Evolutionary conservation across 1,284 basidiomycete genomes (phyloP), one percentile per base, ranked within the genome.

Genomic region (Austroboletus novae-zelandiae): DNA sequence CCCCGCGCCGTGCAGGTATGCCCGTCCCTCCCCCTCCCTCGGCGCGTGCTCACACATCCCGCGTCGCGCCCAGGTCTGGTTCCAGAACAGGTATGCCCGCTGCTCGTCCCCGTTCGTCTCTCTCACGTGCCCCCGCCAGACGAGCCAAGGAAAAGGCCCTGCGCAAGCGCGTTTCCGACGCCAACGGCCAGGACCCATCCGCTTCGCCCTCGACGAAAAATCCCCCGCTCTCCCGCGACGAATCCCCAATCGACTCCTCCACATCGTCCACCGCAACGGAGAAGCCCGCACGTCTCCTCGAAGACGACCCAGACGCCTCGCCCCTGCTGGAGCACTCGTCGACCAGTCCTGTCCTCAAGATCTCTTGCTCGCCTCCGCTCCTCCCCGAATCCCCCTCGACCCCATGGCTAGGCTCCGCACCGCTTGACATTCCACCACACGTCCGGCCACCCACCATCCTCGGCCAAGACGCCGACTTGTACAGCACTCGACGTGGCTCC

Each of bases 1-100:
- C 84, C 92, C 23, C 77, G 94, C 53, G 92, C 92, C 40, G 91
- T 98, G 2, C 94, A 98, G 79, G 94, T 95, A 56, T 61, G 83
- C 71, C 45, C 58, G 49, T 35, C 34, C 45, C 44, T 48, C 54
- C 34, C 43, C 51, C 9, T 25, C 48, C 50, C 43, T 34, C 39
- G 46, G 52, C 57, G 59, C 59, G 50, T 55, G 29, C 53, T 62
- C 52, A 63, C 5, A 51, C 50, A 1, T 47, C 47, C 48, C 47
- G 54, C 47, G 50, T 57, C 50, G 55, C 57, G 49, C 50, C 45
- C 60, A 89, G 86, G 87, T 90, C 37, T 93, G 91, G 91, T 94
- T 94, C 70, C 91, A 94, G 71, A 94, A 94, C 68, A 79, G 91
- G 87, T 89, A 60, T 58, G 73, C 71, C 32, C 51, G 13, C 9